A percentile compares a stretch with the other conserved stretches of the same genome.
phyloP scores from a whole-genome alignment of 2,329 filamentous ascomycete species.

The Cladosporium phlei region DNA sequence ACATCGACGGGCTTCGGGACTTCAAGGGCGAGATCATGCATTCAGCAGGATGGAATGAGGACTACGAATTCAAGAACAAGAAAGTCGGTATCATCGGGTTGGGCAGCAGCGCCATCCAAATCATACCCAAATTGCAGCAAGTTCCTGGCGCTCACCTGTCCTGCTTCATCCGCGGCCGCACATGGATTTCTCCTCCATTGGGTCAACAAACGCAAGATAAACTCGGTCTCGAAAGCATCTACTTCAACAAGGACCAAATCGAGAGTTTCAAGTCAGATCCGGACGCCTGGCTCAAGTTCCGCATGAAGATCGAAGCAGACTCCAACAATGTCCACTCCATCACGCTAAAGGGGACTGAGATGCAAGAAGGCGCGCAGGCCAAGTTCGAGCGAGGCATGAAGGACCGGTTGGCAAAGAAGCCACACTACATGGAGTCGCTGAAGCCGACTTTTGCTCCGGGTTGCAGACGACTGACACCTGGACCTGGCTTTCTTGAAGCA shows the following conservation, averaged over 20 bases:
- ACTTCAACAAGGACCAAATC: constrained; percentile 40
- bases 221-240: constrained; percentile 32
- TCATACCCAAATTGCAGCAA: constrained; percentile 37
- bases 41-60: constrained; percentile 52
- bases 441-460: constrained; percentile 42
- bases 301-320: constrained; percentile 43
- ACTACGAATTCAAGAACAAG: constrained; percentile 27
- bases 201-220: constrained; percentile 29
- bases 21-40: constrained; percentile 54
- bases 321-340: constrained; percentile 54
- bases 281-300: constrained; percentile 50
- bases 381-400: constrained; percentile 41
- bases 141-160: constrained; percentile 43
- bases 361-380: constrained; percentile 34
- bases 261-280: constrained; percentile 56
- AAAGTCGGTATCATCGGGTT: constrained; percentile 20
- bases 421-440: constrained; percentile 39
- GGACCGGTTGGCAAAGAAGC: constrained; percentile 32
- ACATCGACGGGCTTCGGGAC: constrained; percentile 46
- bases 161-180: constrained; percentile 60
- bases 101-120: constrained; percentile 36
- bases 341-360: constrained; percentile 36
- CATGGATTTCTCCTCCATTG: constrained; percentile 60
- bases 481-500: constrained; percentile 50
- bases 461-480: constrained; percentile 47